phyloP scores from a whole-genome alignment of 78 protist genomes.

The Chrysochromulina parva region DNA sequence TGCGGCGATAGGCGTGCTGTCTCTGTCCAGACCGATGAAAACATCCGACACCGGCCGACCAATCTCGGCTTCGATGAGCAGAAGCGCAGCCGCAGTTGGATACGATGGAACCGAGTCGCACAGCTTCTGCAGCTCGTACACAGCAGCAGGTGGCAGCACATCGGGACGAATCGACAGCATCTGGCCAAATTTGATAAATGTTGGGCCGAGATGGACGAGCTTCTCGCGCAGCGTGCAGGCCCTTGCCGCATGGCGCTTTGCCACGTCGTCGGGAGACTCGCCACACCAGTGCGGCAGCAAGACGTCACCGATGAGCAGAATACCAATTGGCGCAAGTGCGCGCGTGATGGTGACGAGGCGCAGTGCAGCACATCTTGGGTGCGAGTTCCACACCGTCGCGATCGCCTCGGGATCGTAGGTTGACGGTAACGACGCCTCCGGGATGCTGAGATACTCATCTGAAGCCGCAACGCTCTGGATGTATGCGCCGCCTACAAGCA shows the following conservation, averaged over 20 bases:
- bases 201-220: not conserved
- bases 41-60: not conserved
- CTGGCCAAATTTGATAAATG: not conserved
- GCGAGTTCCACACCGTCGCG: not conserved
- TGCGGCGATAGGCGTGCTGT: not conserved
- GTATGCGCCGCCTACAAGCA: too few species aligned
- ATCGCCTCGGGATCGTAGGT: not conserved
- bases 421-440: not conserved
- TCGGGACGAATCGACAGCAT: not conserved
- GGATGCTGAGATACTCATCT: not conserved
- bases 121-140: constrained; percentile 9
- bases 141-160: not conserved
- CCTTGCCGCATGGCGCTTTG: not conserved
- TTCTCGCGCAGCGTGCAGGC: not conserved
- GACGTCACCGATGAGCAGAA: not conserved
- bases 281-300: not conserved
- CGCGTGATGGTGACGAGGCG: not conserved
- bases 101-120: not conserved
- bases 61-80: not conserved
- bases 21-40: not conserved
- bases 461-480: too few species aligned
- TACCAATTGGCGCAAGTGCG: not conserved
- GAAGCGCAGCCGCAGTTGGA: not conserved
- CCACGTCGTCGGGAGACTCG: not conserved
- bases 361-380: not conserved